phyloP scores from a whole-genome alignment of 163 green algal genomes.

The Chloromonas sp. region DNA sequence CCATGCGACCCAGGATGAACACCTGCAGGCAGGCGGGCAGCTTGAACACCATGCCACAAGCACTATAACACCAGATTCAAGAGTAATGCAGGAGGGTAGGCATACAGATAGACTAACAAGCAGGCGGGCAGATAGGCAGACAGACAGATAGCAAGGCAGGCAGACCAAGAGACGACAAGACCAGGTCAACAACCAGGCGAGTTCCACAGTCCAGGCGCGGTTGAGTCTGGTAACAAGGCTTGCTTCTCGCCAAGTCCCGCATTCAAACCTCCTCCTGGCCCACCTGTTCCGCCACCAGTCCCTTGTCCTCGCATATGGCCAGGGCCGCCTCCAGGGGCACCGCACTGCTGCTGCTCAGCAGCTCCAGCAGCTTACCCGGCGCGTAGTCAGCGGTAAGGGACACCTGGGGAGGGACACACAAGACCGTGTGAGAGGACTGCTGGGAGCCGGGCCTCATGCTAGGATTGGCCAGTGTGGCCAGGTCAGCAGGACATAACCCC shows the following conservation, averaged over 20 bases:
- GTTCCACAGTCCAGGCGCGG: neutral
- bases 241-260: no score
- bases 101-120: neutral
- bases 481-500: neutral
- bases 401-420: slow-evolving; percentile 40
- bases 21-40: slow-evolving; percentile 39
- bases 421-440: neutral
- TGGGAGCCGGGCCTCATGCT: neutral
- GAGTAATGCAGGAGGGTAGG: neutral
- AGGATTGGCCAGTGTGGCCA: neutral
- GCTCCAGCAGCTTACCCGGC: slow-evolving; percentile 63
- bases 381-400: slow-evolving; percentile 84
- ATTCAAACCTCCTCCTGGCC: neutral
- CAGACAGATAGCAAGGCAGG: no score
- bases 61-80: no score
- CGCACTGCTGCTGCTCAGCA: slow-evolving; percentile 67
- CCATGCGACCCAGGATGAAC: slow-evolving; percentile 89
- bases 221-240: no score
- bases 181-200: neutral
- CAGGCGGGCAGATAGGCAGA: no score
- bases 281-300: slow-evolving; percentile 72
- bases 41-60: neutral
- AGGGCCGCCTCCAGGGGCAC: slow-evolving; percentile 73
- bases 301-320: slow-evolving; percentile 58
- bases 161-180: neutral